These are phyloP conservation scores for Penstemon davidsonii DNA, from an alignment of 257 asterid genomes.

Conservation along the genomic window DNA sequence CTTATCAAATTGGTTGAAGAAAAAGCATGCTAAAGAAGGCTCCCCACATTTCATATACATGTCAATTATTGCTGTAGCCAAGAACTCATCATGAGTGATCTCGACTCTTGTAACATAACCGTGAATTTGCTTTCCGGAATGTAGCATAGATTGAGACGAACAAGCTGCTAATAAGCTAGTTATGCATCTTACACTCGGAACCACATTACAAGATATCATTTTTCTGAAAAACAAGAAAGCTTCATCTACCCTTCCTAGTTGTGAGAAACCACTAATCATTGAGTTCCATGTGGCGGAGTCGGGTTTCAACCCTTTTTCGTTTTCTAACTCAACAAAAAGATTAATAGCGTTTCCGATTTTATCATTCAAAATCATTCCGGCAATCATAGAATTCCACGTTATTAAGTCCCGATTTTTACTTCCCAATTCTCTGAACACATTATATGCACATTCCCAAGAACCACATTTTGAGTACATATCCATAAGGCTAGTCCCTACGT, in stretches of 20 bases:
- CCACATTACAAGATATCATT: conserved; percentile 49
- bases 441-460: conserved; percentile 61
- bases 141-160: conserved; percentile 46
- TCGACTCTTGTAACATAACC: conserved; percentile 56
- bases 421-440: conserved; percentile 59
- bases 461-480: conserved; percentile 87
- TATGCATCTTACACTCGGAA: conserved; percentile 49
- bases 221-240: conserved; percentile 67
- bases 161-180: conserved; percentile 74
- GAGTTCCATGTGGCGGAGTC: conserved; percentile 86
- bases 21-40: conserved; percentile 39
- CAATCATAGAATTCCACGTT: conserved; percentile 86
- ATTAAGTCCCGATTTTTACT: conserved; percentile 43
- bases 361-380: conserved; percentile 72
- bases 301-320: conserved; percentile 49
- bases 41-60: conserved; percentile 89
- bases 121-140: conserved; percentile 64
- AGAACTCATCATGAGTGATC: conserved; percentile 40
- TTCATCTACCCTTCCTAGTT: conserved; percentile 50
- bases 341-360: conserved; percentile 51
- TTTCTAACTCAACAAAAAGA: conserved; percentile 53
- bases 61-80: conserved; percentile 76
- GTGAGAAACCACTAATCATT: conserved; percentile 76
- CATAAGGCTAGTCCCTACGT: conserved; percentile 69
- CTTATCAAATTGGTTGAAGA: conserved; percentile 48